Conservation (phyloP, 805 yeast genomes). For the Blastobotrys terrestris region DNA sequence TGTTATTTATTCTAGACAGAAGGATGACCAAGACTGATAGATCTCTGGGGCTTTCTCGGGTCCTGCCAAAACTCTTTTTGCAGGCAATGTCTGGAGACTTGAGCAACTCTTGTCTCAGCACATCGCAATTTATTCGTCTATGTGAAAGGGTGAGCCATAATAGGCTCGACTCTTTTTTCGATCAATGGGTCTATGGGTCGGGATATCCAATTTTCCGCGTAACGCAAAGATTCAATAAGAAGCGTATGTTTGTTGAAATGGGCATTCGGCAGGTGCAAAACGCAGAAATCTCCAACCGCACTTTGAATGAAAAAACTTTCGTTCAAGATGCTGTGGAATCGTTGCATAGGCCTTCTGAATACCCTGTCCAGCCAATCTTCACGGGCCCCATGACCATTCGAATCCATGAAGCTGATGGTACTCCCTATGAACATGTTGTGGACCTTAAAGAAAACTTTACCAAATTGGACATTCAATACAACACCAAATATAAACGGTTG, state of each 20-base stretch:
- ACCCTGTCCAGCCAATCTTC: conserved; percentile 41
- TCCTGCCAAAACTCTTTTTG: conserved; percentile 80
- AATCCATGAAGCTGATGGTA: conserved; percentile 96
- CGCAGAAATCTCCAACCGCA: conserved; percentile 42
- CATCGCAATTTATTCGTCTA: conserved; percentile 83
- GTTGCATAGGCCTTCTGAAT: conserved; percentile 9
- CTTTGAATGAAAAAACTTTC: conserved; percentile 34
- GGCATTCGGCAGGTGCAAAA: conserved; percentile 85
- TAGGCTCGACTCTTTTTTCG: conserved; percentile 74
- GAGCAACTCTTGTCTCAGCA: conserved; percentile 66
- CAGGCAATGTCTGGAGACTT: conserved; percentile 96
- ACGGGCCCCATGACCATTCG: conserved; percentile 93
- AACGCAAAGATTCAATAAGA: conserved; percentile 88
- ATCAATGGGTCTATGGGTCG: conserved; percentile 86
- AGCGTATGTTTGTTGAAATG: conserved; percentile 90
- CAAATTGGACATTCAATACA: conserved; percentile 88
- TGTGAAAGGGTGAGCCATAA: conserved; percentile 92
- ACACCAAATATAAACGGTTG: conserved; percentile 82
- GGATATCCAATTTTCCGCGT: conserved; percentile 88
- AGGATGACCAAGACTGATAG: conserved; percentile 96
- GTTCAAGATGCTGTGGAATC: conserved; percentile 35
- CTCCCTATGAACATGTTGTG: conserved; percentile 97
- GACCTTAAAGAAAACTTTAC: conserved; percentile 80
- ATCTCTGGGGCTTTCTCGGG: conserved; percentile 86
- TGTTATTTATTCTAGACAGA: conserved; percentile 74